These are phyloP conservation scores for Micractinium sp. DNA, from an alignment of 139 green algal genomes.

Conservation along the genomic window DNA sequence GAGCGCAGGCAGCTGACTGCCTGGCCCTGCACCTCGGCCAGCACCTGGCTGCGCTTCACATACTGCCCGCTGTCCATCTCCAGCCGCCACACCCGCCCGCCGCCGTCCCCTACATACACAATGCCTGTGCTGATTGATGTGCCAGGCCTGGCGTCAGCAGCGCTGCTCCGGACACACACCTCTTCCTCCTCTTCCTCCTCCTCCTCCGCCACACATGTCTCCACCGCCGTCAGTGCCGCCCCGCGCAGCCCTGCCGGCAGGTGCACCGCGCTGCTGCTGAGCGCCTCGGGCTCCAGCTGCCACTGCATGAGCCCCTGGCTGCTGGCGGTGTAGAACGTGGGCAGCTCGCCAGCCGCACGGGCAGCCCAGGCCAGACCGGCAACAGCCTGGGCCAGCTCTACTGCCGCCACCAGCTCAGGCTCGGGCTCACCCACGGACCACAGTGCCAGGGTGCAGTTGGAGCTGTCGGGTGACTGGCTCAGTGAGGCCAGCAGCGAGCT, in stretches of 20 bases:
- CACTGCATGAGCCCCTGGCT: slow-evolving; percentile 58
- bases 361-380: slow-evolving; percentile 42
- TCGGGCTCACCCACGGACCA: slow-evolving; percentile 54
- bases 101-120: not conserved
- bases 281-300: slow-evolving; percentile 53
- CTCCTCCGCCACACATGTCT: not conserved
- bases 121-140: not conserved
- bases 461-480: slow-evolving; percentile 36
- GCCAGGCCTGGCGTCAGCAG: not conserved
- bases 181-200: not conserved
- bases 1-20: not conserved
- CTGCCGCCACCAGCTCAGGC: slow-evolving; percentile 44
- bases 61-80: slow-evolving; percentile 27
- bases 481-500: slow-evolving; percentile 50
- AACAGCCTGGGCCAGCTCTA: slow-evolving; percentile 22
- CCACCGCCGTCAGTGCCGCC: not conserved
- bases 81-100: slow-evolving; percentile 27
- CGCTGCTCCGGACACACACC: too few species aligned
- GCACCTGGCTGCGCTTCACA: not conserved
- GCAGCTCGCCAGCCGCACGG: slow-evolving; percentile 1
- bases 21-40: slow-evolving; percentile 27
- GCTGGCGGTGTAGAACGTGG: slow-evolving; percentile 57
- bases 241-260: slow-evolving; percentile 7
- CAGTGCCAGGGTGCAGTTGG: slow-evolving; percentile 41
- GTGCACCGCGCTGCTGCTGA: slow-evolving; percentile 47